phyloP scores from a whole-genome alignment of 2,329 filamentous ascomycete species.

The Botrytis squamosa region DNA sequence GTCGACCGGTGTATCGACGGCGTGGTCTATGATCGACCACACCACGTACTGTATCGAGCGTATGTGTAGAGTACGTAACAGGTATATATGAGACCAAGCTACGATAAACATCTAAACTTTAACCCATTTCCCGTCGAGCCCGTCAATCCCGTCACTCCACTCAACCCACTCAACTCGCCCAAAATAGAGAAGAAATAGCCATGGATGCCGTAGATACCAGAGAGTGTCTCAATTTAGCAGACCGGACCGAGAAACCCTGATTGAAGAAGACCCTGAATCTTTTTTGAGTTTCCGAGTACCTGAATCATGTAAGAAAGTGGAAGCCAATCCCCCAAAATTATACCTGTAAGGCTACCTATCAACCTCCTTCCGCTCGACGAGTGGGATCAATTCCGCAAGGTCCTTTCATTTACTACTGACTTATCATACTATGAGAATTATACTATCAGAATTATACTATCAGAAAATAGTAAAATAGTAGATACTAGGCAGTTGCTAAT shows the following conservation, averaged over 20 bases:
- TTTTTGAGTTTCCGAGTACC: background rate
- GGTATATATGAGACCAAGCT: background rate
- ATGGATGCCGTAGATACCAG: background rate
- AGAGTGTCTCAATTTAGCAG: background rate
- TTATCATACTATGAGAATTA: no score
- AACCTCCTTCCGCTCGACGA: background rate
- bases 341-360: background rate
- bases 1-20: background rate
- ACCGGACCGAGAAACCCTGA: background rate
- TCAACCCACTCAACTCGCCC: background rate
- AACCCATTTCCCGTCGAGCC: background rate
- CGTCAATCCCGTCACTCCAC: background rate
- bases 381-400: background rate
- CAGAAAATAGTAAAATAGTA: background rate
- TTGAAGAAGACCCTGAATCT: background rate
- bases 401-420: background rate
- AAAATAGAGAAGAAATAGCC: background rate
- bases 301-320: background rate
- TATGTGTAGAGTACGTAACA: background rate
- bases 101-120: background rate
- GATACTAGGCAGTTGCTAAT: background rate
- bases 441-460: background rate
- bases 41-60: background rate
- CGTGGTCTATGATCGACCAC: background rate
- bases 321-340: background rate